A percentile compares a stretch with the other conserved stretches of the same genome.
phyloP scores from a whole-genome alignment of 805 yeast species.

The Starmerella ratchasimensis region DNA sequence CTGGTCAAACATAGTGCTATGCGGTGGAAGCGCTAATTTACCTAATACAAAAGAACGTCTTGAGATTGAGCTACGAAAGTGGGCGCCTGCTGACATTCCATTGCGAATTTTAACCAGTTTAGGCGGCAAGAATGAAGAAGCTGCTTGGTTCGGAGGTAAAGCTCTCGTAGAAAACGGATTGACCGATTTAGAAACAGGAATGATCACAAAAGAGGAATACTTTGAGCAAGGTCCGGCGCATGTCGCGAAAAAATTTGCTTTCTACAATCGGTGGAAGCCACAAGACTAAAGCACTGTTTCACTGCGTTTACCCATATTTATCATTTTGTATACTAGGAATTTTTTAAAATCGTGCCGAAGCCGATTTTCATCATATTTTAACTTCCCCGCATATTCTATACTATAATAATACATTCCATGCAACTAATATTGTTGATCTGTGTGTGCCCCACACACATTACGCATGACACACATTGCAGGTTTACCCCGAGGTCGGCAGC shows the following conservation, averaged over 20 bases:
- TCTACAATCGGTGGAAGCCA: conserved; percentile 7
- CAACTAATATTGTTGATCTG: no score
- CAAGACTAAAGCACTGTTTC: neutral
- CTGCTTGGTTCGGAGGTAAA: conserved; percentile 48
- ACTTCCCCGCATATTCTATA: no score
- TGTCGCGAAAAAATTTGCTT: conserved; percentile 8
- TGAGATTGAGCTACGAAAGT: conserved; percentile 23
- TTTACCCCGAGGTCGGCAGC: no score
- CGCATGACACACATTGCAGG: no score
- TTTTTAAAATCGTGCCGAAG: no score
- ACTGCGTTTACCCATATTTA: neutral
- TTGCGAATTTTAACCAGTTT: conserved; percentile 24
- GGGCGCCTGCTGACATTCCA: conserved; percentile 25
- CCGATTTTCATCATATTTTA: no score
- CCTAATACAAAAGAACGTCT: conserved; percentile 56
- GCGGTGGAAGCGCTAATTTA: conserved; percentile 71
- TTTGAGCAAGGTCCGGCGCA: conserved; percentile 55
- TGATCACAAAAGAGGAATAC: conserved; percentile 67
- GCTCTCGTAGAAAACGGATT: conserved; percentile 29
- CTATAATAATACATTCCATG: no score
- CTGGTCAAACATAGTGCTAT: conserved; percentile 60
- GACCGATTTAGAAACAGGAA: conserved; percentile 29
- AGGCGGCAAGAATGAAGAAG: conserved; percentile 27
- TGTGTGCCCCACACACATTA: no score
- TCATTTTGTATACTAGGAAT: no score